These are phyloP conservation scores for Suillus tomentosus DNA, from an alignment of 768 basidiomycete species.

Conservation along the genomic window DNA sequence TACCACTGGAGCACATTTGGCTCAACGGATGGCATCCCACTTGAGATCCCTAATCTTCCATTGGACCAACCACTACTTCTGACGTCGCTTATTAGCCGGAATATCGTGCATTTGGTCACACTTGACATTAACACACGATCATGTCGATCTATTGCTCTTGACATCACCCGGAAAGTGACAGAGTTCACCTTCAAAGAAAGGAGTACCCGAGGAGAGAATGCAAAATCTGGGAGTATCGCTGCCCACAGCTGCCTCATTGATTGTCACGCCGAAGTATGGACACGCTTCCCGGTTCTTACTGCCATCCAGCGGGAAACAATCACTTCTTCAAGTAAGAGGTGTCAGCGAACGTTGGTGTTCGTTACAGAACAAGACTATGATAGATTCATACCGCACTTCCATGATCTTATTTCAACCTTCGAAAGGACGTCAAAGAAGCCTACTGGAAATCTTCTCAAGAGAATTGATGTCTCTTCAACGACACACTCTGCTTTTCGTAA, in stretches of 20 bases:
- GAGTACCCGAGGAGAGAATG: constrained; percentile 25
- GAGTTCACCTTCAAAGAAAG: constrained; percentile 58
- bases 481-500: constrained; percentile 30
- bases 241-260: constrained; percentile 55
- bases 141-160: constrained; percentile 46
- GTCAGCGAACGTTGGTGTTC: constrained; percentile 42
- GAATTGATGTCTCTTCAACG: constrained; percentile 36
- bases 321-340: constrained; percentile 35
- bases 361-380: constrained; percentile 40
- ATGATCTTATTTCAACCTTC: constrained; percentile 46
- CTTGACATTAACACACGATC: constrained; percentile 36
- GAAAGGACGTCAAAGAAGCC: constrained; percentile 56
- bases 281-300: constrained; percentile 57
- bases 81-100: constrained; percentile 49
- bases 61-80: constrained; percentile 28
- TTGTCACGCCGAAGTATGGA: constrained; percentile 60
- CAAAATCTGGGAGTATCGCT: constrained; percentile 22
- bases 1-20: constrained; percentile 65
- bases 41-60: constrained; percentile 34
- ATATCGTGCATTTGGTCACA: constrained; percentile 43
- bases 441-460: constrained; percentile 44
- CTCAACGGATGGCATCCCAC: constrained; percentile 43
- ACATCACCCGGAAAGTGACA: constrained; percentile 56
- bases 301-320: constrained; percentile 51
- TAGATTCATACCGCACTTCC: constrained; percentile 45